Percentiles rank a stretch among this genome's conserved stretches.
Conservation (phyloP, 2,329 filamentous ascomycete genomes). For the Cytospora piceae region DNA sequence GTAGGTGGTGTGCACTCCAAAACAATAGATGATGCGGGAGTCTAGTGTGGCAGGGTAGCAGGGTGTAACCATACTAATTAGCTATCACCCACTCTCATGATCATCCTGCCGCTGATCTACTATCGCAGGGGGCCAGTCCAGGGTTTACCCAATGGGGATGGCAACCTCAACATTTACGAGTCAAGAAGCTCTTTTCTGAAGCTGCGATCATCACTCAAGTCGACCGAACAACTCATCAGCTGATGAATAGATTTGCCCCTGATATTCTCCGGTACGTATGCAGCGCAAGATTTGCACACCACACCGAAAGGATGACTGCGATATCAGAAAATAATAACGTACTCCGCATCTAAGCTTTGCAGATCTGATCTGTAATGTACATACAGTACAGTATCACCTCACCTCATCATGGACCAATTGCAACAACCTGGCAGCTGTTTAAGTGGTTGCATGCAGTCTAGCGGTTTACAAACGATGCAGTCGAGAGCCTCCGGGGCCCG, state of each 20-base stretch:
- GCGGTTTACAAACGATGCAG: slow-evolving; percentile 9
- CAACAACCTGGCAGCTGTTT: slow-evolving; percentile 1
- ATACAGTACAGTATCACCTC: slow-evolving; percentile 13
- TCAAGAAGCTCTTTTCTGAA: neutral
- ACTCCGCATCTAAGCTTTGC: slow-evolving; percentile 15
- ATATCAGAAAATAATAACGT: slow-evolving; percentile 11
- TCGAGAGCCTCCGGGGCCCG: slow-evolving; percentile 15
- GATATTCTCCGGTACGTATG: slow-evolving; percentile 4
- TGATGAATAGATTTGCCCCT: neutral
- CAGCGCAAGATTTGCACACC: slow-evolving; percentile 3
- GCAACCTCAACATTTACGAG: neutral
- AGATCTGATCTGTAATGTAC: slow-evolving; percentile 10
- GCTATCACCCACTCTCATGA: slow-evolving; percentile 22
- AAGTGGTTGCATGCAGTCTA: slow-evolving; percentile 25
- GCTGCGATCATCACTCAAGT: neutral
- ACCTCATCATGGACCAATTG: slow-evolving; percentile 20
- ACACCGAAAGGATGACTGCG: slow-evolving; percentile 13
- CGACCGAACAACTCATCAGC: slow-evolving; percentile 16
- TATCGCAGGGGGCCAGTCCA: slow-evolving; percentile 15
- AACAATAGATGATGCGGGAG: slow-evolving; percentile 15
- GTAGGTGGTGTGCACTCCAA: slow-evolving; percentile 27
- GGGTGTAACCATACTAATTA: neutral
- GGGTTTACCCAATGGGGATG: slow-evolving; percentile 2
- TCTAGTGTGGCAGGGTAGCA: slow-evolving; percentile 15
- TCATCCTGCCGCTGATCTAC: slow-evolving; percentile 23